phyloP scores from a whole-genome alignment of 805 yeast genomes.

The Suhomyces canberraensis region DNA sequence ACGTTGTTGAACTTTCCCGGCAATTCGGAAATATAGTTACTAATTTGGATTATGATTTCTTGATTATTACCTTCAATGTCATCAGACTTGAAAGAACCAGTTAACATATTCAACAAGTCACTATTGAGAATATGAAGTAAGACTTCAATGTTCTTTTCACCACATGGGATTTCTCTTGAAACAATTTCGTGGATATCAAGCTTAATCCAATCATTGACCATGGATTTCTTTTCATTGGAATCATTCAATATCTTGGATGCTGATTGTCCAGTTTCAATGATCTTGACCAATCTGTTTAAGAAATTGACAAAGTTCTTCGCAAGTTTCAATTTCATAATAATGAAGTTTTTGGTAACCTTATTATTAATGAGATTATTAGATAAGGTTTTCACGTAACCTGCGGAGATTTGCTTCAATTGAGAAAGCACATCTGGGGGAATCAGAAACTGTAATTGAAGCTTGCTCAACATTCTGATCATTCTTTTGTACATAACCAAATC shows the following conservation, averaged over 20 bases:
- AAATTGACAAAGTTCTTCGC: slow-evolving; percentile 54
- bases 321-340: slow-evolving; percentile 48
- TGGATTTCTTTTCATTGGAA: slow-evolving; percentile 41
- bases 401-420: slow-evolving; percentile 53
- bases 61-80: not conserved
- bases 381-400: slow-evolving; percentile 45
- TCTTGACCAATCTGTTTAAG: slow-evolving; percentile 52
- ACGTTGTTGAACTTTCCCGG: slow-evolving; percentile 48
- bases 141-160: slow-evolving; percentile 25
- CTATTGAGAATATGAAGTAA: slow-evolving; percentile 32
- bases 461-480: slow-evolving; percentile 57
- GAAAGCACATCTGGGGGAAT: slow-evolving; percentile 55
- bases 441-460: slow-evolving; percentile 50
- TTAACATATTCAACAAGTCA: slow-evolving; percentile 18
- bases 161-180: slow-evolving; percentile 51
- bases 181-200: slow-evolving; percentile 47
- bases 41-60: slow-evolving; percentile 13
- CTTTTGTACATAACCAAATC: slow-evolving; percentile 60
- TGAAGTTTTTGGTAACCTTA: slow-evolving; percentile 49
- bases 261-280: slow-evolving; percentile 50
- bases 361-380: slow-evolving; percentile 29
- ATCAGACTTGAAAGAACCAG: slow-evolving; percentile 4
- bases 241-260: slow-evolving; percentile 47
- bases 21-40: slow-evolving; percentile 33
- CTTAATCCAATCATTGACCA: slow-evolving; percentile 58